These are phyloP conservation scores for Proteromonas lacertae DNA, from an alignment of 352 stramenopile genomes.

Conservation along the genomic window DNA sequence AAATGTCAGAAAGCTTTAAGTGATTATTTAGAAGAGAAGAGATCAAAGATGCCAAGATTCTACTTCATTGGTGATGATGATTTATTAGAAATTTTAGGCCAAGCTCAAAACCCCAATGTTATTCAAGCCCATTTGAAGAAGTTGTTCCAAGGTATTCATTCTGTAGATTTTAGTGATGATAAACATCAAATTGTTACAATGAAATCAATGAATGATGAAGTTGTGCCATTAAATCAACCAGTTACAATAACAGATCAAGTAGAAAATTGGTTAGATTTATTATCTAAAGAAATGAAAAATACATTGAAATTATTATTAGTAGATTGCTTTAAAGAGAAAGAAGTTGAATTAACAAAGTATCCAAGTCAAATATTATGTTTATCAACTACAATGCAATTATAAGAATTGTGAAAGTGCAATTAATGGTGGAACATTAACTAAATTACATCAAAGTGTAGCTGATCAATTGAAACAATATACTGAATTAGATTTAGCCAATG, in stretches of 20 bases:
- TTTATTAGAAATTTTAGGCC: constrained; percentile 64
- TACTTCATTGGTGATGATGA: constrained; percentile 86
- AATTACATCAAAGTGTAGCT: constrained; percentile 9
- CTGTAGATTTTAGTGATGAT: constrained; percentile 41
- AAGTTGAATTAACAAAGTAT: constrained; percentile 44
- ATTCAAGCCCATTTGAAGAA: constrained; percentile 80
- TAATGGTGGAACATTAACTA: constrained; percentile 11
- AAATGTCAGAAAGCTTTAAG: constrained; percentile 59
- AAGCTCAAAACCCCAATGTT: constrained; percentile 48
- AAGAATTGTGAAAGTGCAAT: constrained; percentile 38
- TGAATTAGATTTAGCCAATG: constrained; percentile 33
- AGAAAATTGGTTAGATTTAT: constrained; percentile 57
- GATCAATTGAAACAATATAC: constrained; percentile 13
- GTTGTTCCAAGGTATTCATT: constrained; percentile 63
- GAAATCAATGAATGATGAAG: constrained; percentile 31
- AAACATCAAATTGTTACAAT: constrained; percentile 41
- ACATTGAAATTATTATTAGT: constrained; percentile 34
- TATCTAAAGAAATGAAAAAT: constrained; percentile 48
- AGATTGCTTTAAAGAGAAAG: constrained; percentile 26
- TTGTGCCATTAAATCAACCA: constrained; percentile 29
- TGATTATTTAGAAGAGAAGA: constrained; percentile 69
- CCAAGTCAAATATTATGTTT: constrained; percentile 48
- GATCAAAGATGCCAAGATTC: constrained; percentile 56
- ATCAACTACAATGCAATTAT: constrained; percentile 52
- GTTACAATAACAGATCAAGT: constrained; percentile 46